Conservation (phyloP, 2,329 filamentous ascomycete genomes). For the Trichophyton equinum region DNA sequence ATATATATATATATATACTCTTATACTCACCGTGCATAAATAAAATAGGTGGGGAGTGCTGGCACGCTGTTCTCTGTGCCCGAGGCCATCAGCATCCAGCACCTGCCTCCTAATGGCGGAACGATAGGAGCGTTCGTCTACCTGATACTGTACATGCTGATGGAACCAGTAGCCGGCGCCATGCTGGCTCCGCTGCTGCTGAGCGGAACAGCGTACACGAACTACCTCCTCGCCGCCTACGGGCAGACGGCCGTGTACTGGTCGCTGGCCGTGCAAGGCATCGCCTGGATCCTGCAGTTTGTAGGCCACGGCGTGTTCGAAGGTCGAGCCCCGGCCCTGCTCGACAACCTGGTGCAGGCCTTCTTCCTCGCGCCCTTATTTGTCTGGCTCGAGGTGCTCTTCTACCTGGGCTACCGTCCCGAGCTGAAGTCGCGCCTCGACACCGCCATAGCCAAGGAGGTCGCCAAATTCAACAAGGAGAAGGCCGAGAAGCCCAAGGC, state of each 20-base stretch:
- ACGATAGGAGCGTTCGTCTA: constrained; percentile 51
- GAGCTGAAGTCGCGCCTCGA: constrained; percentile 74
- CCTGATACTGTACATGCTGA: constrained; percentile 69
- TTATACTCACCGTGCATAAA: not conserved
- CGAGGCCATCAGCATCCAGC: constrained; percentile 40
- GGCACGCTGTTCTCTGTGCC: constrained; percentile 42
- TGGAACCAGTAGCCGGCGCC: constrained; percentile 85
- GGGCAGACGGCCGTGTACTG: constrained; percentile 49
- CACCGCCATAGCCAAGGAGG: constrained; percentile 59
- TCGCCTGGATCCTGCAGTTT: constrained; percentile 81
- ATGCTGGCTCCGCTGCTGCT: constrained; percentile 65
- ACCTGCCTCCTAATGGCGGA: constrained; percentile 48
- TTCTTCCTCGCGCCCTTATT: constrained; percentile 90
- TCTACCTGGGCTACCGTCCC: constrained; percentile 77
- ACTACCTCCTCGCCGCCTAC: constrained; percentile 57
- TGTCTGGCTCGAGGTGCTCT: constrained; percentile 90
- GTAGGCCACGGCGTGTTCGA: constrained; percentile 84
- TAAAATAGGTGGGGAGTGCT: constrained; percentile 43
- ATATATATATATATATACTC: not conserved
- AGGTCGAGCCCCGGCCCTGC: constrained; percentile 69
- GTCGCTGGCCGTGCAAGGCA: constrained; percentile 56
- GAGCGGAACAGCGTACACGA: constrained; percentile 58
- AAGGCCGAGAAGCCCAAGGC: constrained; percentile 17
- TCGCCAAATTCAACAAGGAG: constrained; percentile 59
- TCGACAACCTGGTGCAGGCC: constrained; percentile 87